Percentiles rank a stretch among this genome's conserved stretches.
Evolutionary conservation across 768 basidiomycete species (phyloP).

Genomic region (Lactarius psammicola): DNA sequence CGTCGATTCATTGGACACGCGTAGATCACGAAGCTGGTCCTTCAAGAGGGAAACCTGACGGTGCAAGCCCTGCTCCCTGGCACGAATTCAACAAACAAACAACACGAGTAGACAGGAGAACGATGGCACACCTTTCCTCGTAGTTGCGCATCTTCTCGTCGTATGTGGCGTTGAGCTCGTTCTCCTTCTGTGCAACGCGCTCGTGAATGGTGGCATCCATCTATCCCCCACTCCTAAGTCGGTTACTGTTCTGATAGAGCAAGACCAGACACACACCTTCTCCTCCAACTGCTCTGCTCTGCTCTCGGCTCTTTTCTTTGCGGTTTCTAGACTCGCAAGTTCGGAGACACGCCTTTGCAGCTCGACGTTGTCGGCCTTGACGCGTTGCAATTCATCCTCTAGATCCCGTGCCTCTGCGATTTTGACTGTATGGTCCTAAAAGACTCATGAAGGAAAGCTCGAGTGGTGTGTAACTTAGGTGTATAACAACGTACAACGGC

Average conservation of each 20-base stretch:
- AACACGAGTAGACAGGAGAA: background rate
- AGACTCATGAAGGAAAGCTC: background rate
- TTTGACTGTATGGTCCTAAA: constrained; percentile 90
- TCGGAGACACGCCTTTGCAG: constrained; percentile 71
- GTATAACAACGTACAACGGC: constrained; percentile 62
- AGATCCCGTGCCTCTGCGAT: constrained; percentile 77
- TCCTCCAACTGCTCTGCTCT: constrained; percentile 78
- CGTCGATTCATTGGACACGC: constrained; percentile 86
- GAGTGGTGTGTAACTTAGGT: background rate
- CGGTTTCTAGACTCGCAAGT: constrained; percentile 56
- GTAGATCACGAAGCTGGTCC: constrained; percentile 85
- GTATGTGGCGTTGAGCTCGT: constrained; percentile 94
- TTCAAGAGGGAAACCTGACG: constrained; percentile 88
- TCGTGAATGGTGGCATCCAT: constrained; percentile 95
- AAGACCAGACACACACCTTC: constrained; percentile 51
- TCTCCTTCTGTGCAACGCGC: constrained; percentile 88
- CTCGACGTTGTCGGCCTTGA: constrained; percentile 81
- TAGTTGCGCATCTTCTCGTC: constrained; percentile 96
- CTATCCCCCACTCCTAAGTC: constrained; percentile 44
- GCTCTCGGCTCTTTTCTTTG: constrained; percentile 72
- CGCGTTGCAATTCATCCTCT: constrained; percentile 66
- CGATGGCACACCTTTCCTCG: constrained; percentile 74
- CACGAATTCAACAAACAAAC: constrained; percentile 2
- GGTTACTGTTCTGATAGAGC: background rate
- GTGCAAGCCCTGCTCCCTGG: constrained; percentile 88